Conservation (phyloP, 2,329 filamentous ascomycete species). For the Aspergillus ruber region DNA sequence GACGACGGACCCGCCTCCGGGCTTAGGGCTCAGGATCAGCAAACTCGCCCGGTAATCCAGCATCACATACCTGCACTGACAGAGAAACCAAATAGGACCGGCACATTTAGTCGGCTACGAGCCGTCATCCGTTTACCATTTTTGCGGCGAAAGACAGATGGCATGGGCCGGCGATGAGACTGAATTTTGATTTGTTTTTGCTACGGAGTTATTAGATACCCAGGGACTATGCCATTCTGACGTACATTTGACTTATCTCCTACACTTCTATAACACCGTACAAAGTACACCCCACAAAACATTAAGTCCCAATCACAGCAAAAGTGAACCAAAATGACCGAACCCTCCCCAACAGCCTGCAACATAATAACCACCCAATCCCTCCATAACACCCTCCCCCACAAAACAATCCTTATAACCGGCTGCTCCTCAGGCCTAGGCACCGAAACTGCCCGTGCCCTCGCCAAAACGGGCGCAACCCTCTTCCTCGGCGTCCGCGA, state of each 20-base stretch:
- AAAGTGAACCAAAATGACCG: neutral
- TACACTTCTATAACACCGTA: neutral
- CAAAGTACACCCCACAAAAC: neutral
- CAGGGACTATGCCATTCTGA: neutral
- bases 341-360: neutral
- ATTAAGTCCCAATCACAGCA: too few species aligned
- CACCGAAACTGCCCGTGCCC: conserved; percentile 33
- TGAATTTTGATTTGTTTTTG: neutral
- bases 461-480: conserved; percentile 32
- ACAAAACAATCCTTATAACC: conserved; percentile 34
- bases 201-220: neutral
- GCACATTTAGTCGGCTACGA: neutral
- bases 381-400: neutral
- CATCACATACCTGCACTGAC: neutral
- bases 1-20: too few species aligned
- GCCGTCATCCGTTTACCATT: neutral
- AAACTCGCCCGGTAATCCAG: neutral
- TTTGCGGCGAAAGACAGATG: neutral
- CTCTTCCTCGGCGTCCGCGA: conserved; percentile 33
- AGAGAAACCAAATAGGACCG: neutral
- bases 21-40: neutral
- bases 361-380: neutral
- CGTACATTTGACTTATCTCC: neutral
- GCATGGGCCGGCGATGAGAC: neutral
- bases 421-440: conserved; percentile 35